Base-by-base conservation (phyloP, 257 asterid species). In the Nyctanthes arbortristis region DNA sequence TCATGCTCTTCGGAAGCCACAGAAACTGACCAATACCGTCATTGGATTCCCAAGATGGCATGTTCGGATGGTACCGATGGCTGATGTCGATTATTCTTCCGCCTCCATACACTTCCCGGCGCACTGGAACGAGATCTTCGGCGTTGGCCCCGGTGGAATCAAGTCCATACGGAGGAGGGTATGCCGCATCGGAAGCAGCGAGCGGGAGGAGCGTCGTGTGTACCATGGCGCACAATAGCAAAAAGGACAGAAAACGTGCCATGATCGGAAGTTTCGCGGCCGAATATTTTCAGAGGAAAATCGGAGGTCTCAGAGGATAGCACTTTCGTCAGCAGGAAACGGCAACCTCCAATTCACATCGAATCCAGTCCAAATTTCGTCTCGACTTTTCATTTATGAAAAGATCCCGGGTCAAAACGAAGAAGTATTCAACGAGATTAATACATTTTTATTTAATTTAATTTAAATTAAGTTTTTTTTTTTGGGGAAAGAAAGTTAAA, bases 11-110 rank as follows among this genome's bases (percentile, higher is more conserved):
- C n/a, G 88, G 82, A 36, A 91, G 88, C 94, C 89, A 84, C 71
- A 91, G 43, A 70, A 89, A 85, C 61, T 87, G 85, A 1, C 99
- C 99, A 34, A 93, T 7, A 14, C 99, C 99, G 3, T 85, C 84
- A 61, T 84, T 35, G 36, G 88, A 80, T 5, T 69, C 96, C 92
- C 94, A 91, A 4, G 84, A 36, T 72, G 99, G 99, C 96, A 91
- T 87, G 29, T 84, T 82, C 16, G 89, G 71, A 12, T 73, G 84
- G 65, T 72, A 75, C 18, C 89, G 84, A 64, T 93, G 99, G 70
- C 91, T 85, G 59, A 93, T 87, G 70, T 93, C 99, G 75, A 91
- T 74, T 37, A 93, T 89, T 39, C 96, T 80, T 14, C 99, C 99
- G 14, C 84, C 88, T 0, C 89, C 98, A 78, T 88, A 84, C 14